These are phyloP conservation scores for Oryza australiensis DNA, from an alignment of 176 grass and related monocot genomes.

Conservation along the genomic window DNA sequence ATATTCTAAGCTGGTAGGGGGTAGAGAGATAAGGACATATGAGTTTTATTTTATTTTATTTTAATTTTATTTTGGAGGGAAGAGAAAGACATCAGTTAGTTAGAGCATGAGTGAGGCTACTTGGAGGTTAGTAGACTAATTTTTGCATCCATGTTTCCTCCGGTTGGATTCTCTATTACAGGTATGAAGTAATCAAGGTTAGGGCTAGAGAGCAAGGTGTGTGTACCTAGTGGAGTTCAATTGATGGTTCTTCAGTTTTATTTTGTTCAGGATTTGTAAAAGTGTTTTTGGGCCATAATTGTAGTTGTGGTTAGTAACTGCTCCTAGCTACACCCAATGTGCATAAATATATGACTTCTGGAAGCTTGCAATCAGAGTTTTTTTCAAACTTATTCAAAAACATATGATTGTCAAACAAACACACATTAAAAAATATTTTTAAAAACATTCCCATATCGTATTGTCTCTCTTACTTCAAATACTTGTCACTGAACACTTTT, in stretches of 20 bases:
- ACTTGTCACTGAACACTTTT: too few relatives aligned
- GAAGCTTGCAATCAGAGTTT: neutral
- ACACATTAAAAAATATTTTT: neutral
- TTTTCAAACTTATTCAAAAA: neutral
- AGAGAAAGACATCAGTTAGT: slow-evolving; percentile 34
- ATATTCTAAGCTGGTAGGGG: slow-evolving; percentile 34
- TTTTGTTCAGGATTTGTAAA: neutral
- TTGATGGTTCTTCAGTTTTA: neutral
- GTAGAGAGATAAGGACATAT: slow-evolving; percentile 37
- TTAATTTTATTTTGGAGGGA: neutral
- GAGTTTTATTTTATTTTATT: slow-evolving; percentile 4
- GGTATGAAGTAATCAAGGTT: neutral
- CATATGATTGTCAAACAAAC: neutral
- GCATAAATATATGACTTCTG: neutral
- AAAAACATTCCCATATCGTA: too few relatives aligned
- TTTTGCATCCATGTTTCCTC: slow-evolving; percentile 51
- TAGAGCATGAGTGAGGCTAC: slow-evolving; percentile 47
- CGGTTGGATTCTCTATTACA: slow-evolving; percentile 44
- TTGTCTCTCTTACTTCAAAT: too few relatives aligned
- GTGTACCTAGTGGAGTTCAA: neutral
- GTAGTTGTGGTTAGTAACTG: neutral
- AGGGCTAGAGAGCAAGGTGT: slow-evolving; percentile 4
- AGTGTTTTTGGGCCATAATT: neutral
- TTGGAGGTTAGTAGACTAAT: slow-evolving; percentile 43
- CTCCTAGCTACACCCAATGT: neutral